Percentiles rank a stretch among this genome's conserved stretches.
These are phyloP conservation scores for Saccharum spontaneum DNA, from an alignment of 176 grass and related monocot genomes.

Conservation along the genomic window DNA sequence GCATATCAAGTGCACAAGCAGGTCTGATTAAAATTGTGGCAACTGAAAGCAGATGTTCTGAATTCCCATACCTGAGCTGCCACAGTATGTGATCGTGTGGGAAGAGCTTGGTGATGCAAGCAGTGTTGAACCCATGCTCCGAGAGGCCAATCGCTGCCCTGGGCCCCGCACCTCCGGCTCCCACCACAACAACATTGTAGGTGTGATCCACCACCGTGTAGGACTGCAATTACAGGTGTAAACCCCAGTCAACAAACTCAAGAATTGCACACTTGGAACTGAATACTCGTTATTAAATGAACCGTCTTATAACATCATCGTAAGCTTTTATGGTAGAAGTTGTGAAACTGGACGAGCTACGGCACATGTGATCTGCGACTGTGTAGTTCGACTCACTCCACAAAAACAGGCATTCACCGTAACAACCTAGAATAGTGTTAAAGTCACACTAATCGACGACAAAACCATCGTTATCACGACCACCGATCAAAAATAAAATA, in stretches of 20 bases:
- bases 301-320: background rate
- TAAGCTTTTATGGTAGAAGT: background rate
- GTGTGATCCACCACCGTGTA: conserved; percentile 93
- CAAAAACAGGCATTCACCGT: background rate
- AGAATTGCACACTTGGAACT: background rate
- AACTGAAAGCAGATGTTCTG: background rate
- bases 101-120: conserved; percentile 98
- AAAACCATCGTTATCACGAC: background rate
- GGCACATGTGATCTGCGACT: background rate
- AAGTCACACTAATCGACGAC: background rate
- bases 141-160: conserved; percentile 90
- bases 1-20: background rate
- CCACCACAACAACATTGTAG: conserved; percentile 89
- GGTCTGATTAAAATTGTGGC: background rate
- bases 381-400: background rate
- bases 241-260: background rate
- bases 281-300: background rate
- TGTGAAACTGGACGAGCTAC: background rate
- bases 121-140: conserved; percentile 93
- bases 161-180: conserved; percentile 91
- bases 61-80: conserved; percentile 63
- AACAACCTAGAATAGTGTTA: background rate
- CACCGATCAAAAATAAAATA: background rate
- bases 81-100: conserved; percentile 85
- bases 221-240: conserved; percentile 42